Conservation (phyloP, 768 basidiomycete species). For the Hirschioporus abietinus region DNA sequence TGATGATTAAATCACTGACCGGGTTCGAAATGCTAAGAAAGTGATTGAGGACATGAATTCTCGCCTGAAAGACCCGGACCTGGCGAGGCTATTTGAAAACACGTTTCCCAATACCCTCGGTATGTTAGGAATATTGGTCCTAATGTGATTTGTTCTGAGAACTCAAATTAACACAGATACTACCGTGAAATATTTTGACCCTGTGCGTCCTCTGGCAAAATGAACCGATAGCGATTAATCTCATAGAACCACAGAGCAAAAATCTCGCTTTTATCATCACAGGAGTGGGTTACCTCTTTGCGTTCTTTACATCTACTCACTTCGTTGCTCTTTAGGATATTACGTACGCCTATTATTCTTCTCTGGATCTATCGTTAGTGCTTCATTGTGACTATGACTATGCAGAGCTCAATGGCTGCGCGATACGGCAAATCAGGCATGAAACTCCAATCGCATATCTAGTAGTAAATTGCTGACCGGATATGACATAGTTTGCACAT, state of each 20-base stretch:
- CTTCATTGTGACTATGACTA: conserved; percentile 8
- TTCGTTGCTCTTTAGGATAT: conserved; percentile 46
- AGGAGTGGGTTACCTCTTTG: conserved; percentile 40
- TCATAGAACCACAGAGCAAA: conserved; percentile 36
- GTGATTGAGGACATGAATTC: conserved; percentile 71
- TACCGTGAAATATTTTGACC: conserved; percentile 70
- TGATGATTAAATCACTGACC: neutral
- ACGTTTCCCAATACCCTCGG: conserved; percentile 80
- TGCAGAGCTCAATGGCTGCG: conserved; percentile 77
- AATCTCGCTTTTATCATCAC: conserved; percentile 80
- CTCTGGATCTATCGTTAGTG: conserved; percentile 5
- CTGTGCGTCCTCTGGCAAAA: conserved; percentile 30
- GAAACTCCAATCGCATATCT: conserved; percentile 6
- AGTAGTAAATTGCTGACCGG: neutral
- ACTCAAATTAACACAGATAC: conserved; percentile 46
- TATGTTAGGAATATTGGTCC: conserved; percentile 22
- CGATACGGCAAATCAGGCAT: conserved; percentile 73
- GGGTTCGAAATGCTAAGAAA: conserved; percentile 35
- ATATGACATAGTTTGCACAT: conserved; percentile 52
- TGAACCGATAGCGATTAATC: conserved; percentile 9
- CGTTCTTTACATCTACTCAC: conserved; percentile 3
- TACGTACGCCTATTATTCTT: conserved; percentile 41
- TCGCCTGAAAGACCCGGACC: conserved; percentile 68
- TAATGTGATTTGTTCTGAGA: neutral
- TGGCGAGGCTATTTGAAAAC: conserved; percentile 77